A percentile compares a stretch with the other conserved stretches of the same genome.
These are phyloP conservation scores for Parascedosporium putredinis DNA, from an alignment of 2,329 filamentous ascomycete genomes.

Conservation along the genomic window DNA sequence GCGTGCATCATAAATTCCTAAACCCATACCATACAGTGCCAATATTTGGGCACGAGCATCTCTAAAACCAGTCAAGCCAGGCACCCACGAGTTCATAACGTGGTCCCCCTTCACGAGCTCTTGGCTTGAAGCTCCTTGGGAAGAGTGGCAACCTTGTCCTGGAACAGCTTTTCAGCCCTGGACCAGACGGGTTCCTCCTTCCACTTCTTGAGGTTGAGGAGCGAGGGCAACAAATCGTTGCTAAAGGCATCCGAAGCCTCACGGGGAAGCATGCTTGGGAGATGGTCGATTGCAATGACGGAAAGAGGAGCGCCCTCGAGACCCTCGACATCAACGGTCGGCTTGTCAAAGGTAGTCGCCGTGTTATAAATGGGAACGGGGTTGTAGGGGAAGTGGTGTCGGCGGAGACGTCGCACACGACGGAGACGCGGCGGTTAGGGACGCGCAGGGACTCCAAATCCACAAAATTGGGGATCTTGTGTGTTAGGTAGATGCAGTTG, in stretches of 20 bases:
- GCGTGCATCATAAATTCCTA: too few species aligned
- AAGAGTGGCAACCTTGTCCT: slow-evolving; percentile 66
- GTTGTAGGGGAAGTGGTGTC: slow-evolving; percentile 67
- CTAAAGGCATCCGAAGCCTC: slow-evolving; percentile 84
- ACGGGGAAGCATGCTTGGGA: slow-evolving; percentile 72
- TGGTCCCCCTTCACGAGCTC: not conserved
- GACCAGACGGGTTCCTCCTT: slow-evolving; percentile 68
- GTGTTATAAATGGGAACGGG: slow-evolving; percentile 69
- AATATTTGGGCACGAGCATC: too few species aligned
- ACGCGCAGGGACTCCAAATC: slow-evolving; percentile 40
- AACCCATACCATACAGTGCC: not conserved
- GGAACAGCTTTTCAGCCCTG: slow-evolving; percentile 73
- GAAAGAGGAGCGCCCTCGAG: slow-evolving; percentile 49
- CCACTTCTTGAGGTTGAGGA: slow-evolving; percentile 69
- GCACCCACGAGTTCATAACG: too few species aligned
- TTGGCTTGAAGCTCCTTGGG: slow-evolving; percentile 25
- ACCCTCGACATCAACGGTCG: slow-evolving; percentile 67
- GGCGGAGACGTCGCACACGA: slow-evolving; percentile 71
- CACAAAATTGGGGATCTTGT: slow-evolving; percentile 71
- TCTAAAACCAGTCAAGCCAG: too few species aligned
- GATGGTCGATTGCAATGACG: slow-evolving; percentile 82
- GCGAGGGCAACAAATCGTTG: slow-evolving; percentile 62
- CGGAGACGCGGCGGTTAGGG: slow-evolving; percentile 60
- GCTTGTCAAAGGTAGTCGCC: slow-evolving; percentile 78
- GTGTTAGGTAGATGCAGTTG: slow-evolving; percentile 77